These are phyloP conservation scores for Phytophthora citricola DNA, from an alignment of 352 stramenopile genomes.

Conservation along the genomic window DNA sequence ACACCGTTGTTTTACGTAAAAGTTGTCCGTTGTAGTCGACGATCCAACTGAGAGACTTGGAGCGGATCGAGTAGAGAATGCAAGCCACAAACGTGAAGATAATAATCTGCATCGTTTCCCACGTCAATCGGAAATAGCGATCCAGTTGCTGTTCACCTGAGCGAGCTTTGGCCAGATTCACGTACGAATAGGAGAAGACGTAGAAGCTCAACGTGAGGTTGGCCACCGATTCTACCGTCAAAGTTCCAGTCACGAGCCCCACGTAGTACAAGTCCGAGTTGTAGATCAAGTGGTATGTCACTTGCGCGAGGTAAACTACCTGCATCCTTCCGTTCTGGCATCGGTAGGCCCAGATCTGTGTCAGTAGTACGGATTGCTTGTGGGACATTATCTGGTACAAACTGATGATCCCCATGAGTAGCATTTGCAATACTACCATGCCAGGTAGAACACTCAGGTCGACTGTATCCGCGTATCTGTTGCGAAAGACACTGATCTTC, in stretches of 20 bases:
- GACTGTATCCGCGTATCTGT: constrained; percentile 31
- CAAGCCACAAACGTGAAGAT: constrained; percentile 16
- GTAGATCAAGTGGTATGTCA: constrained; percentile 27
- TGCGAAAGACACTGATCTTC: constrained; percentile 36
- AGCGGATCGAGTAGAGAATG: constrained; percentile 15
- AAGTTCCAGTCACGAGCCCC: constrained; percentile 32
- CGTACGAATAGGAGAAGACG: constrained; percentile 34
- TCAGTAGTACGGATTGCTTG: constrained; percentile 28
- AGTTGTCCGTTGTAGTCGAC: constrained; percentile 31
- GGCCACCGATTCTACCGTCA: constrained; percentile 24
- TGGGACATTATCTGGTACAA: constrained; percentile 35
- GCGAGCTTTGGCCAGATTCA: constrained; percentile 32
- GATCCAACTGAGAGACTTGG: constrained; percentile 30
- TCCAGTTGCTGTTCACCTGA: constrained; percentile 39
- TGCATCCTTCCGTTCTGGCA: constrained; percentile 36
- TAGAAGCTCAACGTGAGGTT: constrained; percentile 34
- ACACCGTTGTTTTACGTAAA: constrained; percentile 21
- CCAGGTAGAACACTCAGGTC: constrained; percentile 30
- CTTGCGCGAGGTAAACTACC: constrained; percentile 26
- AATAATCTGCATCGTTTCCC: constrained; percentile 35
- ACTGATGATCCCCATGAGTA: constrained; percentile 40
- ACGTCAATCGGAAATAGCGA: constrained; percentile 40
- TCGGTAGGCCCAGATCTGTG: constrained; percentile 27
- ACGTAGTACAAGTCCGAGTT: constrained; percentile 31
- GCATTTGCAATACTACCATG: constrained; percentile 34